Base-by-base conservation (phyloP, 2,329 filamentous ascomycete genomes). In the Alternaria burnsii region DNA sequence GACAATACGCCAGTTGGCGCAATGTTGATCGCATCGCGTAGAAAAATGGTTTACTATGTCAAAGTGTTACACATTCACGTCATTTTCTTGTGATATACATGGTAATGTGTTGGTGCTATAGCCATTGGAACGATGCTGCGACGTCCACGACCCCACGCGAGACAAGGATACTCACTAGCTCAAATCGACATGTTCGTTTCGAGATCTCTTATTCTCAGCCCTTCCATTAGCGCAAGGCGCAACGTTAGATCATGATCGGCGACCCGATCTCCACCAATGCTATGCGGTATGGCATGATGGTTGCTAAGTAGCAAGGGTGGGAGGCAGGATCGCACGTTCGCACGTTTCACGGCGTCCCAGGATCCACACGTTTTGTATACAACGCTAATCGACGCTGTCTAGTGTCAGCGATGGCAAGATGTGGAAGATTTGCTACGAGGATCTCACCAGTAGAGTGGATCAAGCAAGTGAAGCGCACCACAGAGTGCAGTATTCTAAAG, bases 91-190 rank as follows among this genome's bases (percentile, higher is more conserved):
- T 38, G 46, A 26, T 38, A 38, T 8, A 3, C 20, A 36, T 11
- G 14, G 16, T 38, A 20, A 38, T 20, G 9, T 24, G 14, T 3
- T 34, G 1, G 38, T 40, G 18, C 44, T 14, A 22, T 14, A n/a
- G 5, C 20, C 18, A 24, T 20, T 12, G 44, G 46, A 9, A 48
- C 30, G 30, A 28, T 36, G 20, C 22, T 36, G 32, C 10, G 20
- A 26, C 9, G 46, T 50, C 32, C 26, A 38, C 46, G 38, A 36
- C 46, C 46, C 46, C 46, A 50, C 46, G 32, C 32, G 14, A 50
- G 22, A 50, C 46, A 50, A 14, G 46, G 46, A 50, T 50, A 38
- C 12, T 50, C 20, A 9, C 32, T 50, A 38, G 46, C 30, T 50
- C 46, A 50, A 7, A 24, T 24, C 46, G 32, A 18, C 28, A 30